phyloP scores from a whole-genome alignment of 2,329 filamentous ascomycete genomes.

The Aspergillus sp. region DNA sequence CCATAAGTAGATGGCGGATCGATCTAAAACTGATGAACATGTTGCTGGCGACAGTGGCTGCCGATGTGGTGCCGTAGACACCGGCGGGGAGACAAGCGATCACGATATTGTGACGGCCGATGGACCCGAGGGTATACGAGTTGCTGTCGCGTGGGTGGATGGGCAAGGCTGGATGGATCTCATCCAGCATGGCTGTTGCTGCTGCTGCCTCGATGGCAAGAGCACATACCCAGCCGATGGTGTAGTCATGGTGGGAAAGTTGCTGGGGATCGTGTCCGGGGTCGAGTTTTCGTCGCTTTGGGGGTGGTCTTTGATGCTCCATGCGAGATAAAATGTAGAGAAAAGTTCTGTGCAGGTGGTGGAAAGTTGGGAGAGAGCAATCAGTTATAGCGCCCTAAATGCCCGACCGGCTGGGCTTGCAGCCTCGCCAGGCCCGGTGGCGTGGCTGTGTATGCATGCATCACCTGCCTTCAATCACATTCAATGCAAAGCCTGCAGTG shows the following conservation, averaged over 20 bases:
- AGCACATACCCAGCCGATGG: constrained; percentile 19
- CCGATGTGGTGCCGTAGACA: constrained; percentile 6
- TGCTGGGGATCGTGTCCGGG: too few relatives aligned
- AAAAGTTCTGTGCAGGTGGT: too few relatives aligned
- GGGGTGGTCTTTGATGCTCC: not conserved
- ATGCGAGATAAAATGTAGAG: not conserved
- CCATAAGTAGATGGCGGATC: constrained; percentile 7
- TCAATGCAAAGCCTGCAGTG: too few relatives aligned
- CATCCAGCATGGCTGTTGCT: constrained; percentile 10
- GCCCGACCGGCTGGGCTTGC: too few relatives aligned
- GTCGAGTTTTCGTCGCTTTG: not conserved
- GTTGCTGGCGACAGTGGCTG: constrained; percentile 3
- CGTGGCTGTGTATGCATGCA: too few relatives aligned
- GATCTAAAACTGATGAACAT: constrained; percentile 8
- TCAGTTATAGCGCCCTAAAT: too few relatives aligned
- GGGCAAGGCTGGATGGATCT: not conserved
- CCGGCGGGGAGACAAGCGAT: constrained; percentile 11
- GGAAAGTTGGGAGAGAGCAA: too few relatives aligned
- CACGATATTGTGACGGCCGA: constrained; percentile 7
- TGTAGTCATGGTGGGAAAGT: constrained; percentile 12
- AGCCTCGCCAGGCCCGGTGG: too few relatives aligned
- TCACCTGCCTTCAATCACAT: too few relatives aligned
- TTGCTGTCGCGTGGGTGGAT: not conserved
- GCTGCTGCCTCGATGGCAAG: constrained; percentile 15
- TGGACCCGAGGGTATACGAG: constrained; percentile 8